Evolutionary conservation across 805 yeast species (phyloP), one percentile per base, ranked within the genome.

Genomic region (Candida argentea): DNA sequence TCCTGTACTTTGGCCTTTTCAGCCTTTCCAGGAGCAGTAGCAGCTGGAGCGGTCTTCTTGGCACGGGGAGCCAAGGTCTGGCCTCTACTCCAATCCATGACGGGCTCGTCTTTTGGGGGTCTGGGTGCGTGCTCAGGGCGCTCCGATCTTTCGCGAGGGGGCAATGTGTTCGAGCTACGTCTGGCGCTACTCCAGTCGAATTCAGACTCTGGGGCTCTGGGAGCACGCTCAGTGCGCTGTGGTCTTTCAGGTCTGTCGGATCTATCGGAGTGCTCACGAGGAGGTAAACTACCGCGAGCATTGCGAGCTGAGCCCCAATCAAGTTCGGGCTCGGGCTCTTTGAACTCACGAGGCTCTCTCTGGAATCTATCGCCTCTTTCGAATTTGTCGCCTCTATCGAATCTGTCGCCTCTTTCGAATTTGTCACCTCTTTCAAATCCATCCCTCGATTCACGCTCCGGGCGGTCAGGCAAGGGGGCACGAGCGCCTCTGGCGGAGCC

Each of bases 241-340:
- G 38, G 36, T 40, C 52, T 44, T 25, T 37, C 44, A 26, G 39
- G 21, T 31, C 41, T 36, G 32, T 34, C 35, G 20, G 37, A 32
- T 37, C 50, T 42, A 27, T 45, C 51, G 16, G 35, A 30, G 32
- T 38, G 30, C 27, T 43, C 48, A 39, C 54, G 46, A 22, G 61
- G 49, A 27, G 60, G 59, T 31, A 50, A 47, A 7, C 46, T 42
- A 28, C 40, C 61, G 18, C 59, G 57, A 14, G 44, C 32, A 18
- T 37, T 34, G 46, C 73, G 58, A 25, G 65, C 72, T 6, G 61
- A 36, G 30, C 65, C 58, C 75, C 84, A 76, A 52, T 79, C 84
- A 30, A 74, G 54, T 18, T 72, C 71, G 26, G 73, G 71, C 43
- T 66, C 76, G 41, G 63, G 70, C 35, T 59, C 58, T 36, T 60